phyloP scores from a whole-genome alignment of 139 green algal genomes.

The Yamagishiella unicocca region DNA sequence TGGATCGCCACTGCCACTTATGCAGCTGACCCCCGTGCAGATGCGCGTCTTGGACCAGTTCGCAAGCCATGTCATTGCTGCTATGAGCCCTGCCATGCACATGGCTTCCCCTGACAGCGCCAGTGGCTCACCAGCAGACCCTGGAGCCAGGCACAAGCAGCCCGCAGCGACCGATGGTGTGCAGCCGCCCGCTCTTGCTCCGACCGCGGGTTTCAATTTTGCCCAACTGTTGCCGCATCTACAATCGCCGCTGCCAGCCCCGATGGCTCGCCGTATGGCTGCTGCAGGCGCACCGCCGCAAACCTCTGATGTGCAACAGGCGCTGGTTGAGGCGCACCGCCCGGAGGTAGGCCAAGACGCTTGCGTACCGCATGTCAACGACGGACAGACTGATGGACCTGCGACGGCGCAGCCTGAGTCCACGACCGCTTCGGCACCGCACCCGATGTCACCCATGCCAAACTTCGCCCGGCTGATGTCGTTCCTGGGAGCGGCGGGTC shows the following conservation, averaged over 20 bases:
- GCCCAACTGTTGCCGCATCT: constrained; percentile 14
- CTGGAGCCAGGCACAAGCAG: neutral
- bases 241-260: neutral
- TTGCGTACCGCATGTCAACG: neutral
- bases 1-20: constrained; percentile 1
- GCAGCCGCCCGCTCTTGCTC: neutral
- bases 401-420: neutral
- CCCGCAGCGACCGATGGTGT: neutral
- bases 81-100: neutral
- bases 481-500: neutral
- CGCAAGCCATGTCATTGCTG: neutral
- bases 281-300: neutral
- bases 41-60: constrained; percentile 13
- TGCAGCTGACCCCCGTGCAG: constrained; percentile 28
- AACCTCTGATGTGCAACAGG: too few species aligned
- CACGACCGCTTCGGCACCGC: too few species aligned
- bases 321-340: neutral
- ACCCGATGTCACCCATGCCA: neutral
- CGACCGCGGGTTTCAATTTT: neutral
- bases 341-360: neutral
- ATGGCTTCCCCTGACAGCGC: neutral
- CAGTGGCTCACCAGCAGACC: neutral
- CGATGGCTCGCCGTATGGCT: neutral
- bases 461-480: neutral
- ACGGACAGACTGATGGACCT: neutral